Base-by-base conservation (phyloP, 495 filamentous ascomycete species). In the Aspergillus egyptiacus region DNA sequence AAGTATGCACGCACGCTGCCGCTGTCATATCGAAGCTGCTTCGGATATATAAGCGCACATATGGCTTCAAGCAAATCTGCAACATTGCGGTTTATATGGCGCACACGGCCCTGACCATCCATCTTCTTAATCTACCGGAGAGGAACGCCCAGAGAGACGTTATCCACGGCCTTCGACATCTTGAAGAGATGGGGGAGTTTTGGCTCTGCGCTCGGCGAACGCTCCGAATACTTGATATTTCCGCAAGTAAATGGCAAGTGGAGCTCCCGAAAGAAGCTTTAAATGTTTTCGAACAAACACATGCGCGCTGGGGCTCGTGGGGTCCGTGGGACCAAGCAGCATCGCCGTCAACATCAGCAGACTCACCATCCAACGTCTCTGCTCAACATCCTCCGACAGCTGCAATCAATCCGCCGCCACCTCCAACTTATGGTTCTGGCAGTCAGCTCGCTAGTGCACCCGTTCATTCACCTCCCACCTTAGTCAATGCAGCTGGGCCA, bases 71-170 rank as follows among this genome's bases (percentile, higher is more conserved):
- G 11, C 91, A 96, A 63, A 96, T 98, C 40, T 91, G 86, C 66
- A 97, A 97, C 58, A 85, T 97, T 48, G 89, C 83, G 11, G 90
- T 96, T 8, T 98, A 98, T 67, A 96, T 98, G 58, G 77, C 84
- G 0, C 94, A 97, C 66, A 86, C 86, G 2, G 91, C 91, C 11
- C 93, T 88, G 63, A 96, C 91, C 1, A 89, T 97, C 40, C 94
- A 97, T 57, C 76, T 98, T 19, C 82, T 98, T 40, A 95, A 96
- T 56, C 74, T 96, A 1, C 89, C 89, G 0, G 89, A 95, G 37
- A 94, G 91, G 57, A 88, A 87, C 30, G 87, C 91, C 7, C 84
- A 78, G 53, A 73, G 91, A 55, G 93, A 98, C 65, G 84, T 97
- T 35, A 80, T 87, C 9, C 89, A 96, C 51, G 87, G 89, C 5